phyloP scores from a whole-genome alignment of 768 basidiomycete species.

The Kwoniella dendrophila region DNA sequence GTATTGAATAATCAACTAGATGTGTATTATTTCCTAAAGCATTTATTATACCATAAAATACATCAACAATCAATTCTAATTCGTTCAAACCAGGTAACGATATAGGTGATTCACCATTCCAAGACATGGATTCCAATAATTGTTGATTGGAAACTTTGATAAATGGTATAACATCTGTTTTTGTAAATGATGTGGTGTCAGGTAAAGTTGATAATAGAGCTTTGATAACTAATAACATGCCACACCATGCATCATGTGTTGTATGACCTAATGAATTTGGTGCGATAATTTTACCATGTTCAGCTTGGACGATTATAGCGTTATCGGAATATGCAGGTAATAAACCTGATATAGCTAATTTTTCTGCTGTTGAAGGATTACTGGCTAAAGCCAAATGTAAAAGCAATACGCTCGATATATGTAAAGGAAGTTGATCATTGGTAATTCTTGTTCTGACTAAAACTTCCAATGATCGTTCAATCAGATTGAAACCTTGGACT shows the following conservation, averaged over 20 bases:
- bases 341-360: constrained; percentile 80
- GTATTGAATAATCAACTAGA: constrained; percentile 68
- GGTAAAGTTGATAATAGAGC: constrained; percentile 69
- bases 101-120: constrained; percentile 79
- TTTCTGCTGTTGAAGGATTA: constrained; percentile 75
- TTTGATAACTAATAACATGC: constrained; percentile 78
- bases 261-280: constrained; percentile 72
- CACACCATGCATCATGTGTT: constrained; percentile 77
- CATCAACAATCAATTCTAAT: constrained; percentile 72
- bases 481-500: constrained; percentile 78
- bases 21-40: constrained; percentile 59
- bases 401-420: constrained; percentile 74
- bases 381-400: constrained; percentile 85
- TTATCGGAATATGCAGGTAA: constrained; percentile 82
- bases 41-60: constrained; percentile 75
- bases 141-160: constrained; percentile 83
- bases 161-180: constrained; percentile 80
- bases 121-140: constrained; percentile 72
- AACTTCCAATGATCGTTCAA: constrained; percentile 73
- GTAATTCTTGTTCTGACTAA: constrained; percentile 70
- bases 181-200: constrained; percentile 67
- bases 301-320: constrained; percentile 73
- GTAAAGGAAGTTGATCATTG: constrained; percentile 61
- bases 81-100: constrained; percentile 77
- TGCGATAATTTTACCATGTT: constrained; percentile 68